Percentiles rank a stretch among this genome's conserved stretches.
Conservation (phyloP, 768 basidiomycete species). For the Auricularia cornea region DNA sequence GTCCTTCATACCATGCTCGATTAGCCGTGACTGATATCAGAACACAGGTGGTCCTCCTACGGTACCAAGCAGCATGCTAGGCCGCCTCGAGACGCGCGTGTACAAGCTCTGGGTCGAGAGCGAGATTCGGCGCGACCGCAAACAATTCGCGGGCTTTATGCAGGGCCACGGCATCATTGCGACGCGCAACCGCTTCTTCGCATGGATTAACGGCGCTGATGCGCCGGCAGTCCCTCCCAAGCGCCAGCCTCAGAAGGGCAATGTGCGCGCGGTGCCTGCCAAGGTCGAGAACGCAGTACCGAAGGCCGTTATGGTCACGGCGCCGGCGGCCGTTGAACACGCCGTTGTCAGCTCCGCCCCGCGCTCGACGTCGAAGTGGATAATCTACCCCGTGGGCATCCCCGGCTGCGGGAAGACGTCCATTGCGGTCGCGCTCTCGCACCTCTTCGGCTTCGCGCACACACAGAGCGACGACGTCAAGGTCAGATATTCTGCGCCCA, state of each 20-base stretch:
- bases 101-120: conserved; percentile 80
- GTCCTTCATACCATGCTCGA: conserved; percentile 17
- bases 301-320: too few relatives aligned
- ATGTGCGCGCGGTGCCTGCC: too few relatives aligned
- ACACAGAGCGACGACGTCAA: not conserved
- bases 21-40: too few relatives aligned
- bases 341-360: too few relatives aligned
- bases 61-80: conserved; percentile 59
- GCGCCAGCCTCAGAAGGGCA: too few relatives aligned
- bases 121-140: conserved; percentile 57
- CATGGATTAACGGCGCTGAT: conserved; percentile 57
- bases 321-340: too few relatives aligned
- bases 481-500: not conserved
- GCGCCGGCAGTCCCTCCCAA: too few relatives aligned
- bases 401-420: not conserved
- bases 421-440: not conserved
- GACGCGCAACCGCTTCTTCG: conserved; percentile 69
- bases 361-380: too few relatives aligned
- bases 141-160: conserved; percentile 51
- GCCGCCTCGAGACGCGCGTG: conserved; percentile 63
- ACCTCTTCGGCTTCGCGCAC: not conserved
- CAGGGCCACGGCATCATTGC: conserved; percentile 80
- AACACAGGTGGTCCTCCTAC: conserved; percentile 20
- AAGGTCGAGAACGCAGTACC: too few relatives aligned
- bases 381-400: too few relatives aligned